Base-by-base conservation (phyloP, 1,284 basidiomycete species). In the Clitocybe nebularis region DNA sequence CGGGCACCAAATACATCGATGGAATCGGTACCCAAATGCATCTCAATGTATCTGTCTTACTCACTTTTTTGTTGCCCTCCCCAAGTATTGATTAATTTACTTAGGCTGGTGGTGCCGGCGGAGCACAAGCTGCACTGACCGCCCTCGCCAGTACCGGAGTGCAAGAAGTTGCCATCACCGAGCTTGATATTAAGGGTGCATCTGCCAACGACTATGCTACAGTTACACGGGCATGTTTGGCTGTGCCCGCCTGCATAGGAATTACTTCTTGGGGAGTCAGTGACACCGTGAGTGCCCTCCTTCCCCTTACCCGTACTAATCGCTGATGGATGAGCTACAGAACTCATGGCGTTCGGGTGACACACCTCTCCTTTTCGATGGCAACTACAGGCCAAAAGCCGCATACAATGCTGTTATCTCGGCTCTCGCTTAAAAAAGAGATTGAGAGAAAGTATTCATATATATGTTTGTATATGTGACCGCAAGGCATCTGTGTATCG, bases 1-100 rank as follows among this genome's bases (percentile, higher is more conserved):
- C 56, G 29, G 49, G 48, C 45, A 53, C 53, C 22, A 53, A 60
- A 29, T 45, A 64, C 25, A 67, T 69, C 46, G 68, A 71, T 43
- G 67, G 66, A 24, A 64, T 69, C 39, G 67, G 67, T 38, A 69
- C 68, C 7, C 67, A 69, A 47, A 66, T 61, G 58, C 68, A 69
- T 50, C 55, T 70, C 24, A 43, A 44, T 20, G 66, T 68, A 47
- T n/a, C 9, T n/a, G n/a, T n/a, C n/a, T n/a, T n/a, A n/a, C n/a
- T n/a, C n/a, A n/a, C n/a, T n/a, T n/a, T n/a, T n/a, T n/a, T n/a
- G n/a, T n/a, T n/a, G n/a, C n/a, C n/a, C n/a, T n/a, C n/a, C n/a
- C n/a, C n/a, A n/a, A n/a, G n/a, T n/a, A n/a, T n/a, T n/a, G n/a
- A n/a, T n/a, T n/a, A n/a, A n/a, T n/a, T n/a, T n/a, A n/a, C 16